Conservation (phyloP, 495 filamentous ascomycete genomes). For the Durotheca rogersii region DNA sequence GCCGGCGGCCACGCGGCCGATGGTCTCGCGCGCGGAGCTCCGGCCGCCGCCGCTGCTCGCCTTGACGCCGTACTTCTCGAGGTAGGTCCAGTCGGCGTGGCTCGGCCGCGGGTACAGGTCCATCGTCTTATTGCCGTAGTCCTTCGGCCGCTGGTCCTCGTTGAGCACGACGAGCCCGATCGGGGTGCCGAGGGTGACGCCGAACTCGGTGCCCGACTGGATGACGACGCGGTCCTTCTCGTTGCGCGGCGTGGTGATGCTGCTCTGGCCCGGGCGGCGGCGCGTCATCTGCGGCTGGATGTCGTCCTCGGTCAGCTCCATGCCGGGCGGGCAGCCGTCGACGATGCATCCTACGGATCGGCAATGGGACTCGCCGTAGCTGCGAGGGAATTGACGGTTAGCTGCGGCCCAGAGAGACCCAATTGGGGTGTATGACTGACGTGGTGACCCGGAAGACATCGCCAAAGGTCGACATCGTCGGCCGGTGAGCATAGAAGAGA, state of each 20-base stretch:
- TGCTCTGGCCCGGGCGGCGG: slow-evolving; percentile 85
- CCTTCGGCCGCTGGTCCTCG: slow-evolving; percentile 90
- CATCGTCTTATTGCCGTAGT: slow-evolving; percentile 91
- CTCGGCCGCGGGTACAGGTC: slow-evolving; percentile 86
- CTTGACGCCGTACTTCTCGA: slow-evolving; percentile 96
- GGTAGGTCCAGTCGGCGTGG: slow-evolving; percentile 96
- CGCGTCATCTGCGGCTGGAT: slow-evolving; percentile 96
- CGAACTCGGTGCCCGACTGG: slow-evolving; percentile 92
- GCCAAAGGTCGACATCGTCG: slow-evolving; percentile 92
- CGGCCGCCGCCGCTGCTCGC: slow-evolving; percentile 90
- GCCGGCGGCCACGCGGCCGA: slow-evolving; percentile 90
- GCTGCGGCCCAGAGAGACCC: too few species aligned
- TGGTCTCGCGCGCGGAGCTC: slow-evolving; percentile 91
- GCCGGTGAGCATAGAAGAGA: neutral
- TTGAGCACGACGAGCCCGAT: slow-evolving; percentile 87
- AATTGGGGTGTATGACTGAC: slow-evolving; percentile 51
- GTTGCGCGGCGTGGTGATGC: slow-evolving; percentile 86
- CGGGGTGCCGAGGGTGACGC: slow-evolving; percentile 87
- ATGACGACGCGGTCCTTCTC: slow-evolving; percentile 92
- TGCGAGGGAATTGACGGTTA: slow-evolving; percentile 32
- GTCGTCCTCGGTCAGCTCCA: slow-evolving; percentile 82
- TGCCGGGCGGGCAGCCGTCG: slow-evolving; percentile 85
- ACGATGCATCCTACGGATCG: slow-evolving; percentile 88
- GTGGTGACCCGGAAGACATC: slow-evolving; percentile 81
- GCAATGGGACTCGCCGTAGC: slow-evolving; percentile 90